Base-by-base conservation (phyloP, 306 rosid species). In the Citrullus mucosospermus region DNA sequence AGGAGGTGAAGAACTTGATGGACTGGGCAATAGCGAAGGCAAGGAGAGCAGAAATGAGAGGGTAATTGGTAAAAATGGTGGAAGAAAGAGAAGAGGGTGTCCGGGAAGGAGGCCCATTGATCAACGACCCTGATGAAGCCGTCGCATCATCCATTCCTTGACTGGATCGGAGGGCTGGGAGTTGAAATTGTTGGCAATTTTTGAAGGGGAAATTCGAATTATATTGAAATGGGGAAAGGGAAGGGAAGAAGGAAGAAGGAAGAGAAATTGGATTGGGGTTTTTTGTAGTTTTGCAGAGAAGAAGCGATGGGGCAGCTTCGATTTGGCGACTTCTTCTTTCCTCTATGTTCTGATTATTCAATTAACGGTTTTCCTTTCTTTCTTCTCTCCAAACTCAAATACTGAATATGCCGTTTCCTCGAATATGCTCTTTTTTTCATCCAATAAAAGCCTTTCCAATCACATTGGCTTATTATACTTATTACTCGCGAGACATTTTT, bases 11-110 rank as follows among this genome's bases (percentile, higher is more conserved):
- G 82, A 90, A 78, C 81, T 88, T 90, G 91, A 78, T 90, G 76
- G 68, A 77, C 81, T 90, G 92, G 41, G 95, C 95, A 73, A 90
- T 39, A 60, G 83, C 81, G 80, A 88, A 90, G 78, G 92, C 86
- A n/a, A 81, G 66, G 69, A 90, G 1, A 63, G 95, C 88, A 78
- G 89, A 85, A 78, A 90, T 78, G 82, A 90, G 89, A 38, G 95
- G 95, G 82, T 75, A 90, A 81, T 90, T 90, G 51, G 82, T 76
- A 22, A 90, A 81, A 44, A 84, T 16, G 10, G 92, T 79, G 5
- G 89, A 80, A 41, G 83, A 79, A 6, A 83, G 20, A 1, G 83
- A 78, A 2, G 74, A 16, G 6, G 84, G 79, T 2, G 72, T 69
- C 5, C 59, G 59, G 4, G 84, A 78, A 54, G 84, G 44, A 70